Evolutionary conservation across 257 asterid genomes (phyloP).

Genomic region (Rhazya stricta): DNA sequence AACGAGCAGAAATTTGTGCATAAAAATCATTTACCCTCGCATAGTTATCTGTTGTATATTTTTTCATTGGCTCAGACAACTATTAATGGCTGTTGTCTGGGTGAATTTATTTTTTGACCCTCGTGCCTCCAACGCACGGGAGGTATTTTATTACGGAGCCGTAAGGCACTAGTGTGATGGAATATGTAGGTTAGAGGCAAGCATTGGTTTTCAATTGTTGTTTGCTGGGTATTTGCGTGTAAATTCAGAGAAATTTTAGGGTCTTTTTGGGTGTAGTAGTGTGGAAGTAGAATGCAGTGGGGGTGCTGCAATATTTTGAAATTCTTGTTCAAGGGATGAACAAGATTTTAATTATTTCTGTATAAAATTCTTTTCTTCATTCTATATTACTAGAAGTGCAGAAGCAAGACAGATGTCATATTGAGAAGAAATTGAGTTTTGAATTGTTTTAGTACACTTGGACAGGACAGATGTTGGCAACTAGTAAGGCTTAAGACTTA

Average conservation of each 20-base stretch:
- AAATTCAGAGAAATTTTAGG: slow-evolving; percentile 17
- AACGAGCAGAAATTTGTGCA: slow-evolving; percentile 46
- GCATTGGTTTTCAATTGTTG: slow-evolving; percentile 29
- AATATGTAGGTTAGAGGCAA: slow-evolving; percentile 32
- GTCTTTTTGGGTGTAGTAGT: slow-evolving; percentile 6
- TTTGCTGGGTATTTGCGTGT: slow-evolving; percentile 40
- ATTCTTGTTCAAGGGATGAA: neutral
- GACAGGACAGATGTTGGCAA: neutral
- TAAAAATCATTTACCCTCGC: slow-evolving; percentile 24
- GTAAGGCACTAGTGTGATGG: slow-evolving; percentile 37
- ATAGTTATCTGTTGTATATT: slow-evolving; percentile 37
- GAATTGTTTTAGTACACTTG: neutral
- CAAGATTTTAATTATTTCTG: slow-evolving; percentile 6
- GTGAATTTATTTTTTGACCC: slow-evolving; percentile 40
- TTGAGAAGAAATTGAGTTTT: neutral
- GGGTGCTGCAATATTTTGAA: slow-evolving; percentile 17
- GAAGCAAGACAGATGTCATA: neutral
- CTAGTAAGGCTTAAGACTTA: too few species aligned
- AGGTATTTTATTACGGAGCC: slow-evolving; percentile 32
- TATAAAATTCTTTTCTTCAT: neutral
- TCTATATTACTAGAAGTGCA: neutral
- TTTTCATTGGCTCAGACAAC: slow-evolving; percentile 35
- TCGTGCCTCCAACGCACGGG: slow-evolving; percentile 39
- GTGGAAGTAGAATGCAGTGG: slow-evolving; percentile 16
- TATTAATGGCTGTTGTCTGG: slow-evolving; percentile 39